phyloP scores from a whole-genome alignment of 768 basidiomycete species.

The Agrocybe pediades region DNA sequence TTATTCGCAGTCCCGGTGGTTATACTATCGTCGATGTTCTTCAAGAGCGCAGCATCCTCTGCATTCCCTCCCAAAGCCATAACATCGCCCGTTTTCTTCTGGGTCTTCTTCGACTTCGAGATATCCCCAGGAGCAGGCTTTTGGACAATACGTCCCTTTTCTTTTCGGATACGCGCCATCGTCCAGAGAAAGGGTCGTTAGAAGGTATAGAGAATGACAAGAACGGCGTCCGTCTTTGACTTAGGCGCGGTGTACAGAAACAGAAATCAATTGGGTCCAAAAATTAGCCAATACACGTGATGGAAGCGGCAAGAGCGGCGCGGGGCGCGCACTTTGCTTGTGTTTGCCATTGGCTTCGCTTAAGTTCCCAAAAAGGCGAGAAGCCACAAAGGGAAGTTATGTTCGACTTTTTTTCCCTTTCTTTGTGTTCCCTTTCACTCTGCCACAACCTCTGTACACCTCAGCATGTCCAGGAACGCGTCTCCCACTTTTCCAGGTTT shows the following conservation, averaged over 20 bases:
- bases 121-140: neutral
- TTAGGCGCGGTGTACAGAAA: neutral
- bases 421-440: too few species aligned
- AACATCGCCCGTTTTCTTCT: slow-evolving; percentile 21
- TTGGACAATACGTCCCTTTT: slow-evolving; percentile 11
- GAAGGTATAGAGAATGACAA: neutral
- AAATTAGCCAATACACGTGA: neutral
- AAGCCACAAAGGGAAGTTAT: too few species aligned
- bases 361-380: too few species aligned
- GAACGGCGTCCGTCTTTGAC: neutral
- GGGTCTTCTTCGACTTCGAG: slow-evolving; percentile 6
- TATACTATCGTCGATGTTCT: slow-evolving; percentile 35
- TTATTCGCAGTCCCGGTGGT: slow-evolving; percentile 26
- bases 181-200: neutral
- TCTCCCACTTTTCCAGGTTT: too few species aligned
- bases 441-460: too few species aligned
- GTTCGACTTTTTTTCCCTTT: too few species aligned
- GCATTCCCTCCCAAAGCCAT: slow-evolving; percentile 48
- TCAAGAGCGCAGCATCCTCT: slow-evolving; percentile 47
- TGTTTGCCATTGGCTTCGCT: neutral
- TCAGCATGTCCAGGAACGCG: too few species aligned
- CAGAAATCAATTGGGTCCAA: neutral
- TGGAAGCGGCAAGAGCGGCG: neutral
- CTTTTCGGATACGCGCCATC: slow-evolving; percentile 21
- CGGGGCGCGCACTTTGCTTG: neutral